These are phyloP conservation scores for Sporobolus alterniflorus DNA, from an alignment of 202 grass and related monocot species.

Conservation along the genomic window DNA sequence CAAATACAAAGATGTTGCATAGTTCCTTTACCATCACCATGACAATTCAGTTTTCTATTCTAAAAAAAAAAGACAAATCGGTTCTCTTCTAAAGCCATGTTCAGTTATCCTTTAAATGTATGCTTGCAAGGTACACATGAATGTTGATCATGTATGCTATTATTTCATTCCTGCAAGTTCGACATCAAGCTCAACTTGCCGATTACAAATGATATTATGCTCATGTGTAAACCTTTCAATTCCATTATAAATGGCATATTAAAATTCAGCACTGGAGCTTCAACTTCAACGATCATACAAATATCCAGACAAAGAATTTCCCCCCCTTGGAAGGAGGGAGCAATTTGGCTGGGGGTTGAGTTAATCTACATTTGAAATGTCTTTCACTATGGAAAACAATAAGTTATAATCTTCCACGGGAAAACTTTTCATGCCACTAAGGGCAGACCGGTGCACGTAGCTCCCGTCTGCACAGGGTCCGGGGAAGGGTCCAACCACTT, in stretches of 20 bases:
- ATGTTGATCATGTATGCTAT: background rate
- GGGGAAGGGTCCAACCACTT: no score
- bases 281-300: background rate
- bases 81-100: background rate
- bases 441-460: no score
- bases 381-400: no score
- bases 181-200: background rate
- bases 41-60: background rate
- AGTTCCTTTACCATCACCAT: background rate
- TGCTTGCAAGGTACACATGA: background rate
- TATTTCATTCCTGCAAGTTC: background rate
- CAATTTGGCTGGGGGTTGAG: no score
- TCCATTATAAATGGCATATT: background rate
- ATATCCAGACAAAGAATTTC: background rate
- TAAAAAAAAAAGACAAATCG: background rate
- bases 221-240: background rate
- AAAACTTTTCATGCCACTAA: no score
- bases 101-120: background rate
- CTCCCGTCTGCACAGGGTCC: no score
- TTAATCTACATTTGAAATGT: no score
- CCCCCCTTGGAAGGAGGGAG: no score
- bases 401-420: no score
- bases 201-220: background rate
- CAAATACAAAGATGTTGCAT: background rate
- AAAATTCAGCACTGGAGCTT: background rate